phyloP scores from a whole-genome alignment of 2,329 filamentous ascomycete genomes.

The Colletotrichum falcatum region DNA sequence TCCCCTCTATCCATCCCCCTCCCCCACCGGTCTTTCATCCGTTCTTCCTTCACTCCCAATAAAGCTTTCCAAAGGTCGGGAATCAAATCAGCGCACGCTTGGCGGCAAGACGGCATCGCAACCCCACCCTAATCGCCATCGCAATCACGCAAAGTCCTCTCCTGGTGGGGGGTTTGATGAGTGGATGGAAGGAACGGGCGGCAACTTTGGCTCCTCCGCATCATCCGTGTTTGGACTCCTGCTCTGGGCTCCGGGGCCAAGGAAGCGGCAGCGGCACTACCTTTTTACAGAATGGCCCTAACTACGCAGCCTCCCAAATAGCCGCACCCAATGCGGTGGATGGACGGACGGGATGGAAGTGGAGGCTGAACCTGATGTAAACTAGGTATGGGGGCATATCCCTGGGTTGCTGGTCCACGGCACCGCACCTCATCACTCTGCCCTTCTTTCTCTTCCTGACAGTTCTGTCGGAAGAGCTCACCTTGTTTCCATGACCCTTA shows the following conservation, averaged over 20 bases:
- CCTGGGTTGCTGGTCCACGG: not conserved
- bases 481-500: no score
- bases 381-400: constrained; percentile 12
- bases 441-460: not conserved
- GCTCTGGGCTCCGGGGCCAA: not conserved
- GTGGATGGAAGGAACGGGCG: not conserved
- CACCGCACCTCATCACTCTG: not conserved
- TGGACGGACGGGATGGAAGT: constrained; percentile 33
- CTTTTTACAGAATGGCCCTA: not conserved
- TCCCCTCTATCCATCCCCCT: not conserved
- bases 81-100: not conserved
- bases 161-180: not conserved
- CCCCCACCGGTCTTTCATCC: not conserved
- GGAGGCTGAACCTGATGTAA: constrained; percentile 34
- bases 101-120: constrained; percentile 15
- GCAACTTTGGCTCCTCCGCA: constrained; percentile 4
- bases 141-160: not conserved
- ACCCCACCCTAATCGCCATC: not conserved
- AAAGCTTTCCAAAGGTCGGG: constrained; percentile 3
- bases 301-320: constrained; percentile 16
- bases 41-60: not conserved
- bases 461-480: not conserved
- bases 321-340: constrained; percentile 32
- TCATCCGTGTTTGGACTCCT: not conserved
- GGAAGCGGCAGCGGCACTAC: not conserved